phyloP scores from a whole-genome alignment of 1,284 basidiomycete species.

The Boletus sp. region DNA sequence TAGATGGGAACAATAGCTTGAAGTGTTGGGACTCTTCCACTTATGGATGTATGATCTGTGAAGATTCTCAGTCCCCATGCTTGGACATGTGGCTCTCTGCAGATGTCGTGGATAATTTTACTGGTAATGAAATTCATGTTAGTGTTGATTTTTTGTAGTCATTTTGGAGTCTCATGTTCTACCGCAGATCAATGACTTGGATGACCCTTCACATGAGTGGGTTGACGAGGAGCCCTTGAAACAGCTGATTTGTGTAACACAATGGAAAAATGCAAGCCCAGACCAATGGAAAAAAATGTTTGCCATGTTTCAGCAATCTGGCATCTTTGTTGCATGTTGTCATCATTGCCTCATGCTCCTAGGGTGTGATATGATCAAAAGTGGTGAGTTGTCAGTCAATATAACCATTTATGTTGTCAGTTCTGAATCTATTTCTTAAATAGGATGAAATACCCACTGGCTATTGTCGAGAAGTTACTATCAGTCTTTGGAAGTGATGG shows the following conservation, averaged over 20 bases:
- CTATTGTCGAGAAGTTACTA: constrained; percentile 2
- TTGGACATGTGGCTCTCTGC: background rate
- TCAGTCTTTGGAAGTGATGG: constrained; percentile 7
- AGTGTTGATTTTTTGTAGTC: too few relatives aligned
- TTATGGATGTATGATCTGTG: background rate
- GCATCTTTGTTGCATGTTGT: background rate
- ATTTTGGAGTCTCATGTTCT: too few relatives aligned
- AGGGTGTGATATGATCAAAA: constrained; percentile 19
- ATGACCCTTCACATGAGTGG: too few relatives aligned
- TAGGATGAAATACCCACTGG: constrained; percentile 20
- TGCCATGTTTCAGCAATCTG: background rate
- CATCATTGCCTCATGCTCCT: constrained; percentile 5
- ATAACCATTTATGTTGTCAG: too few relatives aligned
- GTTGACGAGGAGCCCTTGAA: background rate
- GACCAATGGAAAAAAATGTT: background rate
- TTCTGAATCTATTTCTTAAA: too few relatives aligned
- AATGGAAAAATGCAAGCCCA: background rate
- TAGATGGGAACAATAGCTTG: background rate
- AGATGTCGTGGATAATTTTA: background rate
- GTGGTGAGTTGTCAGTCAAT: constrained; percentile 22
- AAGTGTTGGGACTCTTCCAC: background rate
- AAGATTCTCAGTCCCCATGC: background rate
- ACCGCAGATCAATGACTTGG: too few relatives aligned
- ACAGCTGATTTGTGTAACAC: background rate
- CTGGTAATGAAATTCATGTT: too few relatives aligned